These are phyloP conservation scores for Lophium mytilinum DNA, from an alignment of 495 filamentous ascomycete genomes.

Conservation along the genomic window DNA sequence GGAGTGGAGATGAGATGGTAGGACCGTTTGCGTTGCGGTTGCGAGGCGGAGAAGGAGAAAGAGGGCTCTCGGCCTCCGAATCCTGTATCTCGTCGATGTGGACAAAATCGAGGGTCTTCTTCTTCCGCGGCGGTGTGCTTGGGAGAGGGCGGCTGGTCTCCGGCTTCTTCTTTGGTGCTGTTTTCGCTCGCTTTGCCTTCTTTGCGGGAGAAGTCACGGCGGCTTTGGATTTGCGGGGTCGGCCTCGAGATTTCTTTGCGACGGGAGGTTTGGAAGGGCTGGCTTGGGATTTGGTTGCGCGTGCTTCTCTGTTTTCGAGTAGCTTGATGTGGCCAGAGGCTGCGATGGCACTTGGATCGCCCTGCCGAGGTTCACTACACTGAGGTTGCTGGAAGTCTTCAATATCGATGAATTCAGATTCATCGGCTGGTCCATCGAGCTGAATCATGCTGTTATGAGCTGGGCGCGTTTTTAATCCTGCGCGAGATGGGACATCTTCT, in stretches of 20 bases:
- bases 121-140: constrained; percentile 1
- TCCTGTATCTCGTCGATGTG: constrained; percentile 35
- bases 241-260: constrained; percentile 16
- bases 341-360: background rate
- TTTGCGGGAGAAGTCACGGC: constrained; percentile 3
- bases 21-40: constrained; percentile 1
- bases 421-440: background rate
- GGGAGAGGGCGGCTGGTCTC: background rate
- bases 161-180: background rate
- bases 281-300: too few species aligned
- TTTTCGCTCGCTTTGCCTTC: background rate
- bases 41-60: constrained; percentile 29
- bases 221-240: constrained; percentile 21
- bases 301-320: too few species aligned
- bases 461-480: too few species aligned
- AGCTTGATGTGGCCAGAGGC: background rate
- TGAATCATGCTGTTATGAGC: background rate
- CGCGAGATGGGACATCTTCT: too few species aligned
- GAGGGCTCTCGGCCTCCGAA: constrained; percentile 26
- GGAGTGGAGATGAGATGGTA: background rate
- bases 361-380: background rate
- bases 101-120: constrained; percentile 14
- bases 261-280: background rate
- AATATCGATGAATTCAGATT: constrained; percentile 12
- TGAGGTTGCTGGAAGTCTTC: constrained; percentile 10